These are phyloP conservation scores for Lepidium campestre DNA, from an alignment of 441 rosid species.

Conservation along the genomic window DNA sequence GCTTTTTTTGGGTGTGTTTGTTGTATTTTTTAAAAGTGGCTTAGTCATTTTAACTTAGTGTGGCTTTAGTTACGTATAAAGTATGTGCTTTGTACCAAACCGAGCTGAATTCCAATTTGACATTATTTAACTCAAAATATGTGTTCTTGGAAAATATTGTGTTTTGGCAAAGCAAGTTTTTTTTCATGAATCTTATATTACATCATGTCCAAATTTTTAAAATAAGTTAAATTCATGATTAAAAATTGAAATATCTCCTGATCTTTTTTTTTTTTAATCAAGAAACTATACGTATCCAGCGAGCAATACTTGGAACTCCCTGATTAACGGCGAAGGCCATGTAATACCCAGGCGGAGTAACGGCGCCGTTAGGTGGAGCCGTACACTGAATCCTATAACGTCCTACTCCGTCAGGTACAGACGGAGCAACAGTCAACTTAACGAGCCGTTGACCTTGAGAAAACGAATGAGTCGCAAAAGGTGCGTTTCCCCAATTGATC, in stretches of 20 bases:
- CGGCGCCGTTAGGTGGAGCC: conserved; percentile 48
- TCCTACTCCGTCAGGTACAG: conserved; percentile 35
- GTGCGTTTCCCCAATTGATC: conserved; percentile 57
- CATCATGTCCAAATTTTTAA: neutral
- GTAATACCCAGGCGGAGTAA: conserved; percentile 63
- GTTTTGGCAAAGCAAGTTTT: too few species aligned
- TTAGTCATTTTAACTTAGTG: neutral
- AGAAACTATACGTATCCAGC: conserved; percentile 59
- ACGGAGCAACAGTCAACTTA: conserved; percentile 44
- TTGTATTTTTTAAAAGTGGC: neutral
- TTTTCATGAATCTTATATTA: too few species aligned
- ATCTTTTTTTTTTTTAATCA: neutral
- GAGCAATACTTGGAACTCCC: conserved; percentile 64
- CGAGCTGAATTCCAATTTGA: neutral
- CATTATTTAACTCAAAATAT: neutral
- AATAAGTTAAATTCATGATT: neutral
- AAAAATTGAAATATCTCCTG: neutral
- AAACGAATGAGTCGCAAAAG: conserved; percentile 60
- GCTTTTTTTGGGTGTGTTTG: neutral
- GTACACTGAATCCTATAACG: conserved; percentile 44
- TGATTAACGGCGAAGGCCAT: conserved; percentile 65
- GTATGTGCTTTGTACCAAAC: neutral
- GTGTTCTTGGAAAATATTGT: too few species aligned
- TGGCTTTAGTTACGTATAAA: neutral
- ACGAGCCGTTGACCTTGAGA: conserved; percentile 68